Base-by-base conservation (phyloP, 768 basidiomycete genomes). In the Hygrophorus pudorinus region DNA sequence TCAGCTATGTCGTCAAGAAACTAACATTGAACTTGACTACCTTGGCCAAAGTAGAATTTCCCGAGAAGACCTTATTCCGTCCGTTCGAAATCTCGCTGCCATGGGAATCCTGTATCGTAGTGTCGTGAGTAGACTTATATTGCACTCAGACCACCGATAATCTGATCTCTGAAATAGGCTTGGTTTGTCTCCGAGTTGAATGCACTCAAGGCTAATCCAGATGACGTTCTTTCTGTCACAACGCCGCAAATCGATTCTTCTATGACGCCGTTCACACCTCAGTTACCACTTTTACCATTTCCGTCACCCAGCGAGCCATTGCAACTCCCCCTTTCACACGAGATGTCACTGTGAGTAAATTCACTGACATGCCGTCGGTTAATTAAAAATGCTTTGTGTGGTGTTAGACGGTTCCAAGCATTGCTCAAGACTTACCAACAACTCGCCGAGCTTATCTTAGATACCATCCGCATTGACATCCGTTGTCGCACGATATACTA, bases 341-440 rank as follows among this genome's bases (percentile, higher is more conserved):
- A 93, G 48, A 97, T 94, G 92, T 71, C 81, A 12, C 58, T 92
- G 93, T 93, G 53, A 52, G 89, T 65, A 42, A 41, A 5, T n/a
- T 6, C n/a, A 31, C 37, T 14, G 4, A 5, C 12, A 46, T 12
- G 30, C 36, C 13, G 33, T 12, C 18, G 29, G 28, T 46, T 21
- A 58, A 42, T 52, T 42, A 32, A 16, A 18, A 28, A 32, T 12
- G 13, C 8, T 18, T 13, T n/a, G 18, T 9, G 13, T 14, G 14
- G 18, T 40, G 11, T 49, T 51, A 94, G 94, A 48, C 90, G 91
- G 24, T 96, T 91, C 63, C 84, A 93, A 58, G 87, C 91, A 0
- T 69, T 98, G 36, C 67, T 93, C 33, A 81, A 84, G 64, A 94
- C 92, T 2, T 97, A 91, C 54, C 81, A 85, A 31, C 91, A 94